Percentiles rank a stretch among this genome's conserved stretches.
phyloP scores from a whole-genome alignment of 495 filamentous ascomycete genomes.

The Daldinia childiae region DNA sequence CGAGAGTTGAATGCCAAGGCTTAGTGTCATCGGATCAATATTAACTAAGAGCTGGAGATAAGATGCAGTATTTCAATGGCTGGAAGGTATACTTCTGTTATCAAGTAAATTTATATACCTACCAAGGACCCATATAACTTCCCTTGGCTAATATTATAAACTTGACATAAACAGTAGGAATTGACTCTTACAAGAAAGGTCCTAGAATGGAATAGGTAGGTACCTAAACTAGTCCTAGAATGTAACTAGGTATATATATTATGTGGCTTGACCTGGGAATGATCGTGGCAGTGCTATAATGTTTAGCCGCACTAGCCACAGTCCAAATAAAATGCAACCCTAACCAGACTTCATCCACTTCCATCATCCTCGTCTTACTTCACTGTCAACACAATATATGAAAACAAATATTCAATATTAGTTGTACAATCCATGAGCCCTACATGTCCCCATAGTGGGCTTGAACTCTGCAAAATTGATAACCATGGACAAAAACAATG shows the following conservation, averaged over 20 bases:
- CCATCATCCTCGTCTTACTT: not conserved
- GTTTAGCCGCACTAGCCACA: conserved; percentile 1
- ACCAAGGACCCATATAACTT: too few relatives aligned
- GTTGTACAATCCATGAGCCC: not conserved
- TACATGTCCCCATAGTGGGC: not conserved
- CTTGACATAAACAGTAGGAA: too few relatives aligned
- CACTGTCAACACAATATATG: not conserved
- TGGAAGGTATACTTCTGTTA: too few relatives aligned
- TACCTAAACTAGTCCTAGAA: too few relatives aligned
- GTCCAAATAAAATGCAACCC: not conserved
- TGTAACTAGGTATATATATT: not conserved
- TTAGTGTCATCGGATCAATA: not conserved
- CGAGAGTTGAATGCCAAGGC: not conserved
- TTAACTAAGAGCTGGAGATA: not conserved
- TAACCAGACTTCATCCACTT: conserved; percentile 33
- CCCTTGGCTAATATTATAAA: too few relatives aligned
- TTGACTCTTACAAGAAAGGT: too few relatives aligned
- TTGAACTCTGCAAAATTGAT: not conserved
- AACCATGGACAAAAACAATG: too few relatives aligned
- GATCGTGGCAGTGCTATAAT: not conserved
- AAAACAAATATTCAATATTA: not conserved
- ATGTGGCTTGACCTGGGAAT: not conserved
- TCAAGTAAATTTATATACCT: too few relatives aligned
- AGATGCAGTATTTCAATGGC: not conserved
- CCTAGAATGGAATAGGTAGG: not conserved